A percentile compares a stretch with the other conserved stretches of the same genome.
Conservation (phyloP, 768 basidiomycete genomes). For the Amanita rimosa region DNA sequence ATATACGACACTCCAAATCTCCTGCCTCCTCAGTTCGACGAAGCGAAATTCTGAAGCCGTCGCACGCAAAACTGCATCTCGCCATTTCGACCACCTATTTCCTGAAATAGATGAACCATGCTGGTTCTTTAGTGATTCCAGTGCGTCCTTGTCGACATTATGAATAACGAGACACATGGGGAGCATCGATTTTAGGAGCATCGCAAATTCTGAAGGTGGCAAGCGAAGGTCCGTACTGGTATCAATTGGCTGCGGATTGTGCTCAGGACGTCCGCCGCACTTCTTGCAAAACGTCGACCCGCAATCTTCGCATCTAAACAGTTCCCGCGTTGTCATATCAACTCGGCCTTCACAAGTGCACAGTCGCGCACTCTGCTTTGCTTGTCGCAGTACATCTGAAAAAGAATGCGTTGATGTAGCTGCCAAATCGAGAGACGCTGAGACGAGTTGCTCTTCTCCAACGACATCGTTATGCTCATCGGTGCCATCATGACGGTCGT, state of each 20-base stretch:
- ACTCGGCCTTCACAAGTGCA: conserved; percentile 89
- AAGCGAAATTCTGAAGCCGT: conserved; percentile 63
- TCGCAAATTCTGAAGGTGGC: conserved; percentile 63
- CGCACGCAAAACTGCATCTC: conserved; percentile 50
- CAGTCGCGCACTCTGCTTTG: conserved; percentile 62
- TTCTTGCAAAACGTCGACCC: conserved; percentile 69
- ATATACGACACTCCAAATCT: conserved; percentile 77
- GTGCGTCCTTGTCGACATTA: conserved; percentile 33
- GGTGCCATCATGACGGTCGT: conserved; percentile 13
- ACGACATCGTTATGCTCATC: conserved; percentile 39
- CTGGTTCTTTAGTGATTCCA: conserved; percentile 37
- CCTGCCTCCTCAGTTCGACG: conserved; percentile 77
- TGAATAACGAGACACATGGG: conserved; percentile 76
- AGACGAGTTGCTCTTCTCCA: conserved; percentile 58
- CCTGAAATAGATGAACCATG: conserved; percentile 32
- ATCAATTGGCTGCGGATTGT: conserved; percentile 55
- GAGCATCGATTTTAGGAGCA: conserved; percentile 63
- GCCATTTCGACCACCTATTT: conserved; percentile 61
- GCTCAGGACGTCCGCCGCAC: conserved; percentile 87
- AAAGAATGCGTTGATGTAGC: conserved; percentile 36
- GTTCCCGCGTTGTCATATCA: conserved; percentile 54
- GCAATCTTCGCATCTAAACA: conserved; percentile 70
- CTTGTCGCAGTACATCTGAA: conserved; percentile 45
- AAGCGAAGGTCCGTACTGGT: conserved; percentile 43
- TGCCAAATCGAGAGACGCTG: conserved; percentile 61